Base-by-base conservation (phyloP, 2,329 filamentous ascomycete species). In the Spiromastix sp. region DNA sequence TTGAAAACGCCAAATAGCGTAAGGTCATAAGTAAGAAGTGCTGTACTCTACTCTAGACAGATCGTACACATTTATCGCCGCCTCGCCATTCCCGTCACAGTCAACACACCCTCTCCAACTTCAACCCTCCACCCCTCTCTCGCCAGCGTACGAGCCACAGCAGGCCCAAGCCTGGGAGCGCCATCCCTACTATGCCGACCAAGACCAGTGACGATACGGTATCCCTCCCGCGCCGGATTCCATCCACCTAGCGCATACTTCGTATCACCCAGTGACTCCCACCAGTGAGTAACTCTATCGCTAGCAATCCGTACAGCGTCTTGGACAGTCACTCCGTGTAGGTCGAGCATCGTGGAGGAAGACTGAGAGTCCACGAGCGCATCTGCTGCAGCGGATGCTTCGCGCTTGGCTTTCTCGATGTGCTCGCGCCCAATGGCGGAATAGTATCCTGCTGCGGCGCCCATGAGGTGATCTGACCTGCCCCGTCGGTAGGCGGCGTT, bases 71-170 rank as follows among this genome's bases (percentile, higher is more conserved):
- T n/a, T 49, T 40, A 59, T 32, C 42, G 43, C 21, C 42, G 51
- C 28, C 51, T 50, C 32, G 52, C 58, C 34, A 62, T 54, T 0
- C 87, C 87, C 8, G 65, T 76, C 11, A 95, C 74, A 32, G 78
- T 61, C 49, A 89, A 71, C 24, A 74, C 71, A 0, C 86, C 87
- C 18, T 74, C 77, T 28, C 77, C 71, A 29, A 81, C 70, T 53
- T 85, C 74, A 21, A 91, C 66, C 52, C 74, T 85, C 89, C 89
- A 96, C 1, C 86, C 86, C 41, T 89, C 83, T 29, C 74, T 70
- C 25, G 78, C 69, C 27, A 96, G 64, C 51, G 78, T 79, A 50
- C 76, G 79, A 30, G 72, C 78, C n/a, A 96, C 86, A 11, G 82
- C 81, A 38, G 81, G 80, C 4, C 86, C 80, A 40, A 96, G 57